Evolutionary conservation across 331 rosid genomes (phyloP).

Genomic region (Pyrus hybrid): DNA sequence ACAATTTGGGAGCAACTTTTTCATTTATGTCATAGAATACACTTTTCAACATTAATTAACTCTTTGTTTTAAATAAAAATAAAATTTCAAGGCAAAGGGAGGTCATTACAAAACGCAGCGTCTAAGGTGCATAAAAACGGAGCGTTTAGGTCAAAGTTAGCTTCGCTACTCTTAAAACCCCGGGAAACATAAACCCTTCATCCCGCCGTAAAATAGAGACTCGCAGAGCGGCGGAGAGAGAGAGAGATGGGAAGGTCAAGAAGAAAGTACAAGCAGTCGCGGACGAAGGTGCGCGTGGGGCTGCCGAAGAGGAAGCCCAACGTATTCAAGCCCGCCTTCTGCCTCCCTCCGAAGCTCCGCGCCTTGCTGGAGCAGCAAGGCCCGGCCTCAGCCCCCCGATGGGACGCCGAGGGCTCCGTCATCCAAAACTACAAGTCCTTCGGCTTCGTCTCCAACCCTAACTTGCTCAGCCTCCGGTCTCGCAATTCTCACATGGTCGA

Average conservation of each 20-base stretch:
- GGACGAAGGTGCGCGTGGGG: slow-evolving; percentile 62
- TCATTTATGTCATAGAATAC: no score
- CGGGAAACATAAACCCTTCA: slow-evolving; percentile 2
- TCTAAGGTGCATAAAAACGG: neutral
- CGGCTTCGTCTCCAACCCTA: slow-evolving; percentile 59
- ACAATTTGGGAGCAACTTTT: no score
- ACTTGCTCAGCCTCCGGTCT: slow-evolving; percentile 44
- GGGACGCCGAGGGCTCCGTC: slow-evolving; percentile 61
- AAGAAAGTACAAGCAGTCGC: slow-evolving; percentile 59
- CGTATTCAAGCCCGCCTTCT: slow-evolving; percentile 60
- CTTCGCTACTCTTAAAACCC: slow-evolving; percentile 1
- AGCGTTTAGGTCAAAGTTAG: no score
- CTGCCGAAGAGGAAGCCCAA: slow-evolving; percentile 59
- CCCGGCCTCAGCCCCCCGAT: slow-evolving; percentile 22
- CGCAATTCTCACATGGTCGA: slow-evolving; percentile 45
- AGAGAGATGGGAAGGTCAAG: slow-evolving; percentile 69
- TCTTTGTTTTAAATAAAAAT: no score
- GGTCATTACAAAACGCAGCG: neutral
- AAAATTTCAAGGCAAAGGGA: no score
- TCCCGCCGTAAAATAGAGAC: neutral
- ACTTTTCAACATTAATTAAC: no score
- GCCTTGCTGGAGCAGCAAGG: slow-evolving; percentile 19
- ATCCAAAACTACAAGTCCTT: slow-evolving; percentile 52
- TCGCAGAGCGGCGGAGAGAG: neutral
- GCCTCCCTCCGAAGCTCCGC: slow-evolving; percentile 66